Evolutionary conservation across 108 stramenopile genomes (phyloP), one percentile per base, ranked within the genome.

Genomic region (Cyclotella atomus): DNA sequence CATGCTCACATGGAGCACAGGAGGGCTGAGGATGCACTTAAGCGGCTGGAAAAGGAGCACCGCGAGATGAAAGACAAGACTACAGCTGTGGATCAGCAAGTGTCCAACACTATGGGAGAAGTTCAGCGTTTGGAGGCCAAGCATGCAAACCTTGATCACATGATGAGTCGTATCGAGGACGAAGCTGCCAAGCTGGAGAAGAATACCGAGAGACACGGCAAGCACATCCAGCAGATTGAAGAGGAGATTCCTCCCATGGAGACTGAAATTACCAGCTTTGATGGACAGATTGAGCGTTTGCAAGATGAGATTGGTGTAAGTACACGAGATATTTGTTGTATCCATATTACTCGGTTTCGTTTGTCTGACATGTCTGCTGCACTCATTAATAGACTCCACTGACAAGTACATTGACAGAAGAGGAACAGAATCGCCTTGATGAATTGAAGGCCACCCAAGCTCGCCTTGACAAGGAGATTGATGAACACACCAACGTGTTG

Each of bases 301-400:
- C 49, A 85, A 59, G 88, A 89, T 36, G 97, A 98, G 75, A 86
- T 98, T 43, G 94, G 92, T 16, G 56, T 57, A n/a, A 57, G 56
- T 57, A 32, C 24, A 17, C n/a, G 47, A 49, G n/a, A 49, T 17
- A 17, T 49, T 19, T 49, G n/a, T 41, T 41, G 6, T 41, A 9
- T 41, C 12, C 38, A 9, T 41, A 49, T 19, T 49, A 17, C n/a
- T 4, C 9, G 5, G 0, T 15, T 32, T 57, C 28, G 14, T 32
- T 12, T 57, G 10, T 30, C 20, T 8, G 28, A n/a, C n/a, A n/a
- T 32, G 3, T 1, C 28, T 32, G 15, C 20, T 57, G 29, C 29
- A 28, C 12, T 57, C 56, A 57, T 15, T 14, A 1, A 57, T 12
- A 32, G 28, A 95, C 97, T 3, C 87, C 87, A 30, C 84, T 98